Evolutionary conservation across 1,284 basidiomycete genomes (phyloP), one percentile per base, ranked within the genome.

Genomic region (Ceratorhiza oryzae-sativae): DNA sequence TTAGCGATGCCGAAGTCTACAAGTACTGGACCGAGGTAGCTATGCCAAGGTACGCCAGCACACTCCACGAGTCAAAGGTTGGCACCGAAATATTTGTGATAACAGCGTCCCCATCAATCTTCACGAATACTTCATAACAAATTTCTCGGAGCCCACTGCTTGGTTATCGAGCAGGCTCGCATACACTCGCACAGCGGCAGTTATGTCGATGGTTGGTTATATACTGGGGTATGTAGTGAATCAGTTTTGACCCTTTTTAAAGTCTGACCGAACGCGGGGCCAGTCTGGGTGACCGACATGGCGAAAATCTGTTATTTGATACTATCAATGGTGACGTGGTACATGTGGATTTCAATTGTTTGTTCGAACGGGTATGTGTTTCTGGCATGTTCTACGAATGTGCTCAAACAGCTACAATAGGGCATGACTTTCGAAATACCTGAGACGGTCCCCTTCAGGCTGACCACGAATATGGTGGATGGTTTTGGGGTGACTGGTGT

Each of bases 151-250:
- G 78, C 97, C 97, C 0, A 90, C 92, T 0, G 92, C 93, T 0
- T 99, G 97, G 97, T 85, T 99, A 34, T 88, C 91, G 1, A 93
- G 92, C 78, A 89, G 97, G 30, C 83, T 94, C 73, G 86, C 90
- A 1, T 99, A 97, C 79, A 90, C 88, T 15, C 86, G 97, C 51
- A 98, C 97, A 0, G 87, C 92, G 0, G 97, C 97, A 0, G 97
- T 99, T 60, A 99, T 98, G 92, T 97, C 94, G 2, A 99, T 99
- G 92, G 94, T 99, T 30, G 97, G 97, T 23, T 97, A 94, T 77
- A 97, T 99, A 41, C 84, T 99, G 9, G 97, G 97, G 93, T 96
- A 75, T 74, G 88, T 80, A 8, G n/a, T 8, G 56, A 55, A 36
- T 6, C n/a, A 70, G 41, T 12, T 45, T 25, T 32, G 36, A 39